Evolutionary conservation across 2,329 filamentous ascomycete species (phyloP).

Genomic region (Xylariaceae sp.): DNA sequence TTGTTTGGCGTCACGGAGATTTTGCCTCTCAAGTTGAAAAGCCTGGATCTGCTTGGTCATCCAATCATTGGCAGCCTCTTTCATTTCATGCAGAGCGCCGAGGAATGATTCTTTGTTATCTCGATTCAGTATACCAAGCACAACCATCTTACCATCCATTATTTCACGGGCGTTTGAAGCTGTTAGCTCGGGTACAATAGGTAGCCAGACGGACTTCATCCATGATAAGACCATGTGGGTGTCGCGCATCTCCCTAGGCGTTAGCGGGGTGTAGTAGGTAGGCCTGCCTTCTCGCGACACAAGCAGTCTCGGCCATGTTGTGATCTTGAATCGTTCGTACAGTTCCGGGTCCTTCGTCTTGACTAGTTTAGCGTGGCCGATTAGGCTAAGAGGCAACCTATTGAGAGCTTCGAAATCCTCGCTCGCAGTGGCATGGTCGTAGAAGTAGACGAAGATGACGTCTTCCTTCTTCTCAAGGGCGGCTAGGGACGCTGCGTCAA

Average conservation of each 20-base stretch:
- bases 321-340: constrained; percentile 87
- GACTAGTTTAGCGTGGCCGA: constrained; percentile 90
- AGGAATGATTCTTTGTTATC: constrained; percentile 80
- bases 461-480: constrained; percentile 90
- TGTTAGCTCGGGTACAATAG: constrained; percentile 92
- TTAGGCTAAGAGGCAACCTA: constrained; percentile 81
- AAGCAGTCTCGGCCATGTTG: constrained; percentile 91
- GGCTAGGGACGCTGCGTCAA: constrained; percentile 77
- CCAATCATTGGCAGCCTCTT: constrained; percentile 95
- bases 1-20: constrained; percentile 92
- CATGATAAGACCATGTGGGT: constrained; percentile 79
- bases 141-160: constrained; percentile 94
- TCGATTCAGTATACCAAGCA: constrained; percentile 84
- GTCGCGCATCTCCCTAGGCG: constrained; percentile 91
- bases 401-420: constrained; percentile 93
- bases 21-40: constrained; percentile 92
- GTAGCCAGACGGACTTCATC: constrained; percentile 97
- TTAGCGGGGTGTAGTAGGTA: constrained; percentile 86
- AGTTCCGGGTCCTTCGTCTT: constrained; percentile 83
- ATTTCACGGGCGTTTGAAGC: constrained; percentile 91
- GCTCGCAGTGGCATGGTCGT: constrained; percentile 89
- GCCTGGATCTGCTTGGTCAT: constrained; percentile 94
- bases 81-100: constrained; percentile 83
- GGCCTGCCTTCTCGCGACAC: constrained; percentile 89
- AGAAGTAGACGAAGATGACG: constrained; percentile 97